Evolutionary conservation across 306 rosid species (phyloP).

Genomic region (Psophocarpus tetragonolobus): DNA sequence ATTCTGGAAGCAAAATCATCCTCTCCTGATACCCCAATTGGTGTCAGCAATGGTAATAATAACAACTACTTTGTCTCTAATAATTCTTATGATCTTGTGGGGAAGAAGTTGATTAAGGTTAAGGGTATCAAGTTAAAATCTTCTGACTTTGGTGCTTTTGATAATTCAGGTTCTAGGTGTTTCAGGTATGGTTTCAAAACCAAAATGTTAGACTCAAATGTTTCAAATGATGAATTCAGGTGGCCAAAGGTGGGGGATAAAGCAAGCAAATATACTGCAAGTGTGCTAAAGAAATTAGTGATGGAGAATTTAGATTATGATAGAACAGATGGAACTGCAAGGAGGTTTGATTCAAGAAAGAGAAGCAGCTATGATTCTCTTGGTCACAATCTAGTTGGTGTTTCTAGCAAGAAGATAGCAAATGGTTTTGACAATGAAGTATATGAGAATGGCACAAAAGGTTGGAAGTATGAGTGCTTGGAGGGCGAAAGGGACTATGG

Average conservation of each 20-base stretch:
- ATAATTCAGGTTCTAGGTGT: slow-evolving; percentile 58
- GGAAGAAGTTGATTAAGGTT: slow-evolving; percentile 35
- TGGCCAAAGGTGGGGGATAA: slow-evolving; percentile 41
- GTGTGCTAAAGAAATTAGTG: slow-evolving; percentile 43
- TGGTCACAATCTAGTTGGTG: slow-evolving; percentile 34
- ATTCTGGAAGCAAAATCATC: slow-evolving; percentile 58
- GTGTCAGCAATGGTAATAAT: slow-evolving; percentile 26
- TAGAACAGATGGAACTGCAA: background rate
- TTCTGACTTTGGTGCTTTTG: slow-evolving; percentile 42
- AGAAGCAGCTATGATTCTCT: slow-evolving; percentile 38
- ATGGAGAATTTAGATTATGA: background rate
- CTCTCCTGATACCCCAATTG: slow-evolving; percentile 29
- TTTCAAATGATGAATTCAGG: slow-evolving; percentile 50
- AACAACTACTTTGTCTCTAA: slow-evolving; percentile 22
- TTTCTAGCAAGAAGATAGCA: slow-evolving; percentile 34
- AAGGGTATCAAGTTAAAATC: slow-evolving; percentile 45
- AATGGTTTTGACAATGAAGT: slow-evolving; percentile 36
- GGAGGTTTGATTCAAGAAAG: background rate
- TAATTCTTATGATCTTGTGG: slow-evolving; percentile 8
- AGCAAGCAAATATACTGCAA: slow-evolving; percentile 38
- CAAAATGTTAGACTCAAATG: slow-evolving; percentile 51
- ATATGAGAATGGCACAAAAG: slow-evolving; percentile 26
- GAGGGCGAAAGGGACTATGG: slow-evolving; percentile 37
- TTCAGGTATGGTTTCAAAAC: slow-evolving; percentile 47
- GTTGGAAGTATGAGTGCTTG: slow-evolving; percentile 42